Evolutionary conservation across 805 yeast genomes (phyloP), one percentile per base, ranked within the genome.

Genomic region (Wickerhamomyces chambardii): DNA sequence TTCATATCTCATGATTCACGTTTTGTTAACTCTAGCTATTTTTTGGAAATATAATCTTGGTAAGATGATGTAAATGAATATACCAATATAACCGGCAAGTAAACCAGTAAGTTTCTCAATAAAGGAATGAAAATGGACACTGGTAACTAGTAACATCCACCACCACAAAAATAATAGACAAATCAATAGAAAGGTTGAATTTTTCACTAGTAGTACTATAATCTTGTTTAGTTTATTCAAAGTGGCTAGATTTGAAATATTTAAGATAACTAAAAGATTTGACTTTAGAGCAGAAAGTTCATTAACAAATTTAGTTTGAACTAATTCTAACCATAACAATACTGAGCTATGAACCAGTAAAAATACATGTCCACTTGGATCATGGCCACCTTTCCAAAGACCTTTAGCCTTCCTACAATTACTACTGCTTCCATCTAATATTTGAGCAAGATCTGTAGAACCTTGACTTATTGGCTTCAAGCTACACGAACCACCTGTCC

Each of bases 301-400:
- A 57, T 45, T n/a, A 28, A 42, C 61, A 58, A 65, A 47, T 29
- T 36, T 53, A 46, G 56, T 31, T 40, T 73, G 76, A 17, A 65
- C 39, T 7, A 74, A 51, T 51, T 89, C 96, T 37, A 75, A 75
- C 50, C 83, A 63, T 43, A 90, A 50, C 37, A 82, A 71, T 36
- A 80, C 52, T 22, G 80, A 70, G 8, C 84, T 67, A 39, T 80
- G 82, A 5, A 80, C 69, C 31, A 90, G 61, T 29, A 92, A 55
- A 47, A 89, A 92, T 1, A 85, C 80, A 53, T 92, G 98, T 0
- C 98, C 98, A 41, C 90, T 80, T 5, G 97, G 95, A 60, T 92
- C 98, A 52, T 86, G 95, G 0, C 98, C 98, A 1, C 95, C 86
- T 7, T 45, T 41, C 92, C 90, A 83, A 14, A 48, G 38, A 0